Percentiles rank a stretch among this genome's conserved stretches.
Evolutionary conservation across 306 rosid genomes (phyloP).

Genomic region (Cucumis melo): DNA sequence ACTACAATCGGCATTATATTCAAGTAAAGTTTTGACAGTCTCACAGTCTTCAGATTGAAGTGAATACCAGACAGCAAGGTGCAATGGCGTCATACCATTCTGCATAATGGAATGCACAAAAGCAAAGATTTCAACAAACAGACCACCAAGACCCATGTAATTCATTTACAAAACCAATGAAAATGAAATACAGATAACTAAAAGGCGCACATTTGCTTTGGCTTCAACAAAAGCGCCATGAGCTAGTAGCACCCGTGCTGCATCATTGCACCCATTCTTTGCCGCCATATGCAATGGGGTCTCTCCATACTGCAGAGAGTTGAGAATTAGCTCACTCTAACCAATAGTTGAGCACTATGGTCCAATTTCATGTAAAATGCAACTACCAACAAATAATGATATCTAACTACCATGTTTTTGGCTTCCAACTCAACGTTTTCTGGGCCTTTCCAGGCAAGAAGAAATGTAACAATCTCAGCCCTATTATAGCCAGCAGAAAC

Average conservation of each 20-base stretch:
- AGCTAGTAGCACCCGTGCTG: constrained; percentile 55
- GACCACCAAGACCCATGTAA: constrained; percentile 6
- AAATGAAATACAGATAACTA: constrained; percentile 7
- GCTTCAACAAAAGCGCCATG: constrained; percentile 79
- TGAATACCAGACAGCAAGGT: constrained; percentile 94
- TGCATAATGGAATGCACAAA: constrained; percentile 24
- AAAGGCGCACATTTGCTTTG: constrained; percentile 62
- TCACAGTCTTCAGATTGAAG: constrained; percentile 60
- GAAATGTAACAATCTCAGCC: constrained; percentile 62
- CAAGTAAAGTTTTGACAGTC: constrained; percentile 59
- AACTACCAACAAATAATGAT: neutral
- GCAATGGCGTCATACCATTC: constrained; percentile 98
- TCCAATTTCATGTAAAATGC: neutral
- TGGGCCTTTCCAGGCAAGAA: constrained; percentile 66
- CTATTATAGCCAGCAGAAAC: constrained; percentile 74
- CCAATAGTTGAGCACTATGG: neutral
- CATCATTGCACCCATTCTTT: constrained; percentile 77
- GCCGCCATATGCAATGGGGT: constrained; percentile 97
- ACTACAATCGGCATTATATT: constrained; percentile 70
- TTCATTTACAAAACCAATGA: constrained; percentile 8
- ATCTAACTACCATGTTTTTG: constrained; percentile 60
- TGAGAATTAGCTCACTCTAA: neutral
- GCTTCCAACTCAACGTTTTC: constrained; percentile 73
- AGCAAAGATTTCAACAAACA: constrained; percentile 11
- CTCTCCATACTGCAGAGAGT: constrained; percentile 68